phyloP scores from a whole-genome alignment of 805 yeast species.

The Saitoella complicata region DNA sequence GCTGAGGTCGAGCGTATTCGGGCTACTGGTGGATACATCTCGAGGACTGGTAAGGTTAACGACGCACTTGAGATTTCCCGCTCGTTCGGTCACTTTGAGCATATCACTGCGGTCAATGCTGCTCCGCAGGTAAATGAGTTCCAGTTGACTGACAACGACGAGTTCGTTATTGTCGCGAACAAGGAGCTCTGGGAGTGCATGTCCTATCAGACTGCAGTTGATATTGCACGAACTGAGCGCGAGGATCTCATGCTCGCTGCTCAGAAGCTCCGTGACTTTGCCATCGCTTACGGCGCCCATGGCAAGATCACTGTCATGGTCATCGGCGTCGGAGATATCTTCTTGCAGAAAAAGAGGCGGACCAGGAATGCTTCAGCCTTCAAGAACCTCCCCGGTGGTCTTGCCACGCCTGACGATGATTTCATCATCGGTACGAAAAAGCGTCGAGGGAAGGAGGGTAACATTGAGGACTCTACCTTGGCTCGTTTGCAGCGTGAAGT shows the following conservation, averaged over 20 bases:
- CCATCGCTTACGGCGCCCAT: slow-evolving; percentile 76
- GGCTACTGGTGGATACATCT: slow-evolving; percentile 80
- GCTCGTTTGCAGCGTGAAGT: slow-evolving; percentile 38
- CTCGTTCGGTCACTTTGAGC: slow-evolving; percentile 78
- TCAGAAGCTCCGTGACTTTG: slow-evolving; percentile 81
- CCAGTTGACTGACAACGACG: slow-evolving; percentile 53
- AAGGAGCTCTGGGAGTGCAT: slow-evolving; percentile 73
- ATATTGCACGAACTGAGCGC: slow-evolving; percentile 65
- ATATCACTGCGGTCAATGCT: slow-evolving; percentile 75
- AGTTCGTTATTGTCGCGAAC: slow-evolving; percentile 70
- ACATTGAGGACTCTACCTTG: slow-evolving; percentile 4
- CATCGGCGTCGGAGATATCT: slow-evolving; percentile 31
- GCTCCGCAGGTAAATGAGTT: slow-evolving; percentile 63
- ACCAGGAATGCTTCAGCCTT: no score
- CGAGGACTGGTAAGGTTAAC: slow-evolving; percentile 70
- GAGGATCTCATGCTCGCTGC: slow-evolving; percentile 84
- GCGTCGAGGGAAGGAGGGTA: slow-evolving; percentile 6
- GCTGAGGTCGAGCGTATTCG: slow-evolving; percentile 64
- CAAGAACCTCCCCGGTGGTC: no score
- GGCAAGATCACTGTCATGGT: slow-evolving; percentile 73
- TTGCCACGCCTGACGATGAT: not conserved
- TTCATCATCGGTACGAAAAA: slow-evolving; percentile 1
- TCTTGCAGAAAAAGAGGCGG: slow-evolving; percentile 1
- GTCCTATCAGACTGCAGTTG: slow-evolving; percentile 74
- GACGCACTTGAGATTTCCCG: slow-evolving; percentile 71